A percentile compares a stretch with the other conserved stretches of the same genome.
Conservation (phyloP, 176 grass and related monocot species). For the Canna indica region DNA sequence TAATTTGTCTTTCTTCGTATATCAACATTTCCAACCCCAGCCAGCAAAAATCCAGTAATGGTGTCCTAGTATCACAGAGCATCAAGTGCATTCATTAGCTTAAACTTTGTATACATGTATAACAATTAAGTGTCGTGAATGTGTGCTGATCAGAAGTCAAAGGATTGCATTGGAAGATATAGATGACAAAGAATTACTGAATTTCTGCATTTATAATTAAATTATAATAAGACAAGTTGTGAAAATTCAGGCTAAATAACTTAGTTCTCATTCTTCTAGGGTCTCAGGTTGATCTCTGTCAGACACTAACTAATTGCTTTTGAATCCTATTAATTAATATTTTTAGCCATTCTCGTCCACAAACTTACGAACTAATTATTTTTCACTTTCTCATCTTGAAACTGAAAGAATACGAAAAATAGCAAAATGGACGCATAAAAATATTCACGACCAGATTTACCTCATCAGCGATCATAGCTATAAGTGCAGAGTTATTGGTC, state of each 20-base stretch:
- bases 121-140: background rate
- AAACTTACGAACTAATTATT: background rate
- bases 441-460: slow-evolving; percentile 17
- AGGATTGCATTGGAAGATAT: too few species aligned
- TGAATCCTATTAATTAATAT: background rate
- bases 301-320: background rate
- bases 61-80: slow-evolving; percentile 39
- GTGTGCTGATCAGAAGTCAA: too few species aligned
- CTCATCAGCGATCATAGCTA: slow-evolving; percentile 72
- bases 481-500: slow-evolving; percentile 51
- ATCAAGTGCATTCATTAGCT: background rate
- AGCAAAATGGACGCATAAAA: background rate
- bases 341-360: background rate
- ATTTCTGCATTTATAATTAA: too few species aligned
- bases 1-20: slow-evolving; percentile 65
- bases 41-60: slow-evolving; percentile 62
- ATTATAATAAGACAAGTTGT: background rate
- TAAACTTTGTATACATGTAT: background rate
- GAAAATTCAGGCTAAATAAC: background rate
- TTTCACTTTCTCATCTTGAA: background rate
- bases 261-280: background rate
- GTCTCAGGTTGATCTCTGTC: background rate
- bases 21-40: slow-evolving; percentile 70
- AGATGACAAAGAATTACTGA: too few species aligned
- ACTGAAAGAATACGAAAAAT: background rate